Conservation (phyloP, 768 basidiomycete genomes). For the Rickenella mellea region DNA sequence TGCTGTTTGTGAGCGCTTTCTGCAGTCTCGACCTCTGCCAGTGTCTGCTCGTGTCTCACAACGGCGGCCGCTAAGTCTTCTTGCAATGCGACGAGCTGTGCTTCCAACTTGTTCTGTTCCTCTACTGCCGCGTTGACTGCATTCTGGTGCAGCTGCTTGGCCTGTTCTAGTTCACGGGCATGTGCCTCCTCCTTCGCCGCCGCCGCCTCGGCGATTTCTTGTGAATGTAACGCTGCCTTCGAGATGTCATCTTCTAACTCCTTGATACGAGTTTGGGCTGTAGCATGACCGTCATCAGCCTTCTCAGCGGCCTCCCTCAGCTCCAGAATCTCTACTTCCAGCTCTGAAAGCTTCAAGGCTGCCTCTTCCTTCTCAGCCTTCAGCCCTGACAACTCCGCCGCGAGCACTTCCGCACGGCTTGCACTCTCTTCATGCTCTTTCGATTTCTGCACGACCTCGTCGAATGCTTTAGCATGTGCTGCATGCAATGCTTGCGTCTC, state of each 20-base stretch:
- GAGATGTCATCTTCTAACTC: slow-evolving; percentile 44
- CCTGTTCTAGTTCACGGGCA: slow-evolving; percentile 27
- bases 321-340: slow-evolving; percentile 76
- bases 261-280: slow-evolving; percentile 35
- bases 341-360: slow-evolving; percentile 62
- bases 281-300: slow-evolving; percentile 48
- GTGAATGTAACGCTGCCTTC: slow-evolving; percentile 35
- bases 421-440: slow-evolving; percentile 37
- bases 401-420: slow-evolving; percentile 31
- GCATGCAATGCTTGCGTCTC: slow-evolving; percentile 43
- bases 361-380: slow-evolving; percentile 63
- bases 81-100: slow-evolving; percentile 36
- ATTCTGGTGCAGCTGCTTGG: slow-evolving; percentile 32
- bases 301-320: slow-evolving; percentile 60
- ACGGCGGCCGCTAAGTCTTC: slow-evolving; percentile 35
- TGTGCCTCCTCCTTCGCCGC: slow-evolving; percentile 39
- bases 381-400: slow-evolving; percentile 40
- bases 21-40: slow-evolving; percentile 32
- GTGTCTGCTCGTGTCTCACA: slow-evolving; percentile 39
- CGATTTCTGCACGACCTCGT: slow-evolving; percentile 37
- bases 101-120: slow-evolving; percentile 24
- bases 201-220: slow-evolving; percentile 37
- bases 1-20: slow-evolving; percentile 36
- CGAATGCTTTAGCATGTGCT: slow-evolving; percentile 38
- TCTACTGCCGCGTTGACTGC: slow-evolving; percentile 36